Evolutionary conservation across 495 filamentous ascomycete species (phyloP), one percentile per base, ranked within the genome.

Genomic region (Penicillium maclennaniae): DNA sequence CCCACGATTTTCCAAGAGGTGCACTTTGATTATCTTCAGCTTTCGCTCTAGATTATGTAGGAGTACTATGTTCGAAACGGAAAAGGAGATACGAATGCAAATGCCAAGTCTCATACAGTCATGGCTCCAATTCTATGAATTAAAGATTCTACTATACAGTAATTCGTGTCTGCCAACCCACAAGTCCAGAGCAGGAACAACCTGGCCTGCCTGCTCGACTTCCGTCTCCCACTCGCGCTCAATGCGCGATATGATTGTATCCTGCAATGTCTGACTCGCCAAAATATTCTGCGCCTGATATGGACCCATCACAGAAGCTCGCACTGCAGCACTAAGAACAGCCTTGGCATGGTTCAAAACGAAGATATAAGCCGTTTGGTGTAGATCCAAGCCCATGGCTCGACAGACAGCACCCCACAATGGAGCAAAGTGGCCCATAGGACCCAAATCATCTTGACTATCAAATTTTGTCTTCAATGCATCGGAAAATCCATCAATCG

Each of bases 91-190:
- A 61, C 27, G 56, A 59, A 53, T 62, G 55, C 55, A 58, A 61
- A 59, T 53, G 28, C 39, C 43, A 47, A 36, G 43, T 49, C 28
- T 39, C 48, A 36, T 50, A 27, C 39, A 34, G 25, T 36, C 21
- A 54, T 44, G 38, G 31, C 41, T 45, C 26, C 26, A 25, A 52
- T 77, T n/a, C n/a, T 58, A 86, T 47, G 83, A 86, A 67, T 98
- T 97, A 61, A 98, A 98, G 45, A 98, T 97, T 66, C 93, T 84
- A 56, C 89, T 95, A 72, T 98, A 98, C 37, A 98, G 70, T 66
- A 96, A 68, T 77, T 98, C 93, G 72, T 98, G 93, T 66, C 93
- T 82, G 10, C 95, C 93, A 51, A 95, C 77, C 90, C 92, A 98
- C 41, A 98, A 64, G 79, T 98, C 93, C 76, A 97, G 80, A 16